Percentiles rank a stretch among this genome's conserved stretches.
These are phyloP conservation scores for Chenopodium suecicum DNA, from an alignment of 148 eudicot genomes.

Conservation along the genomic window DNA sequence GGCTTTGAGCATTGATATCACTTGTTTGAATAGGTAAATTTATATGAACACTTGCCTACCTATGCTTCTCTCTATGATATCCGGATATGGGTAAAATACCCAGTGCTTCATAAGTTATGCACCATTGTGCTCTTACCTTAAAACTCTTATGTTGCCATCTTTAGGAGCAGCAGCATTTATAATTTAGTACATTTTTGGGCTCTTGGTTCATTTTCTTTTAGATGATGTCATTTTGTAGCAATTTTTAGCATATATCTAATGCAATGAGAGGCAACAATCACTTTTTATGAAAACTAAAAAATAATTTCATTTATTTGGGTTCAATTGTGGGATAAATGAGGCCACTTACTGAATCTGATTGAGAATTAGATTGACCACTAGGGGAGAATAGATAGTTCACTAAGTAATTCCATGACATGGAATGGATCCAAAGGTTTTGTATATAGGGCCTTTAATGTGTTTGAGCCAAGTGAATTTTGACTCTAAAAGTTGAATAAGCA, in stretches of 20 bases:
- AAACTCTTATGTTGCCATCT: background rate
- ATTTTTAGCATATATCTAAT: background rate
- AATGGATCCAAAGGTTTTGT: background rate
- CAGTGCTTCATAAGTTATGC: background rate
- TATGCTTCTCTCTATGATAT: background rate
- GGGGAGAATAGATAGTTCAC: background rate
- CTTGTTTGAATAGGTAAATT: conserved; percentile 67
- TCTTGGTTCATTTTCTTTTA: background rate
- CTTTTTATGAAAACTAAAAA: background rate
- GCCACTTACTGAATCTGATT: background rate
- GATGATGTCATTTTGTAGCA: background rate
- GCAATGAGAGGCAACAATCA: background rate
- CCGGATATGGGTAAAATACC: background rate
- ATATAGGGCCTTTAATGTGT: background rate
- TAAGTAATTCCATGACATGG: background rate
- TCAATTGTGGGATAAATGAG: background rate
- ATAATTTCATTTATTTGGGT: background rate
- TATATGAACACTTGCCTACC: background rate
- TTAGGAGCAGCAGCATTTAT: background rate
- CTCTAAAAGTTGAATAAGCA: background rate
- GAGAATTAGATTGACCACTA: background rate
- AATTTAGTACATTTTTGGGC: background rate
- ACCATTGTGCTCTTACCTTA: background rate
- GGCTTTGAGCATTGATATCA: conserved; percentile 53
- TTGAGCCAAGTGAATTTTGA: background rate